Percentiles rank a stretch among this genome's conserved stretches.
Evolutionary conservation across 257 asterid genomes (phyloP).

Genomic region (Galeopsis tetrahit): DNA sequence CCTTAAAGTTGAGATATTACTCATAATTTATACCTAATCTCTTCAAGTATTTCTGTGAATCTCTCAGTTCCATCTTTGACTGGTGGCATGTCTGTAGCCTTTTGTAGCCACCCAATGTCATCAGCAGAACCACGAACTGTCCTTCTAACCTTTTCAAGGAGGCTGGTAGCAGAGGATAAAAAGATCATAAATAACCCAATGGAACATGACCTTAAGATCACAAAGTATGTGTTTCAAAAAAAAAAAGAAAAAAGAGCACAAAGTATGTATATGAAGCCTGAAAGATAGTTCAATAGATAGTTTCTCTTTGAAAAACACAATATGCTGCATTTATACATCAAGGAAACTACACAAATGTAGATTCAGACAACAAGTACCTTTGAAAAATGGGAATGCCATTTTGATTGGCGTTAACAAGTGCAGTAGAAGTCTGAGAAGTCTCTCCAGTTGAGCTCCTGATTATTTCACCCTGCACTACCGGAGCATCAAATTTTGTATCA

Average conservation of each 20-base stretch:
- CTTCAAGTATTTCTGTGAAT: constrained; percentile 74
- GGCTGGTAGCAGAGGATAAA: constrained; percentile 37
- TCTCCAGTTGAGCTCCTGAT: constrained; percentile 45
- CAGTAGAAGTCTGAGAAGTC: constrained; percentile 47
- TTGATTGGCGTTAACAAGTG: constrained; percentile 49
- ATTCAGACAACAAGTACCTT: constrained; percentile 56
- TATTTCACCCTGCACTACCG: constrained; percentile 57
- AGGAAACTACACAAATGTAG: constrained; percentile 2
- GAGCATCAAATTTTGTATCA: constrained; percentile 55
- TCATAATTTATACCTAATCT: constrained; percentile 58
- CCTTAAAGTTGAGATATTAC: constrained; percentile 12
- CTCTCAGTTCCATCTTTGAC: constrained; percentile 88
- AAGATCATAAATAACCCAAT: constrained; percentile 15
- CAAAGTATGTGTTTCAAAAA: neutral
- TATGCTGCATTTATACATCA: neutral
- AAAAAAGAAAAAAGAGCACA: neutral
- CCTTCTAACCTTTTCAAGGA: constrained; percentile 70
- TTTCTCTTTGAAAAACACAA: neutral
- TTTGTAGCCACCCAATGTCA: constrained; percentile 96
- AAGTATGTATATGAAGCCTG: neutral
- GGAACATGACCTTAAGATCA: neutral
- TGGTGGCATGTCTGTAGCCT: constrained; percentile 78
- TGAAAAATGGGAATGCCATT: constrained; percentile 74
- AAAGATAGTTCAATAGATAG: neutral
- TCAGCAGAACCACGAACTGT: constrained; percentile 98